Evolutionary conservation across 768 basidiomycete genomes (phyloP), one percentile per base, ranked within the genome.

Genomic region (Ramaria rubella): DNA sequence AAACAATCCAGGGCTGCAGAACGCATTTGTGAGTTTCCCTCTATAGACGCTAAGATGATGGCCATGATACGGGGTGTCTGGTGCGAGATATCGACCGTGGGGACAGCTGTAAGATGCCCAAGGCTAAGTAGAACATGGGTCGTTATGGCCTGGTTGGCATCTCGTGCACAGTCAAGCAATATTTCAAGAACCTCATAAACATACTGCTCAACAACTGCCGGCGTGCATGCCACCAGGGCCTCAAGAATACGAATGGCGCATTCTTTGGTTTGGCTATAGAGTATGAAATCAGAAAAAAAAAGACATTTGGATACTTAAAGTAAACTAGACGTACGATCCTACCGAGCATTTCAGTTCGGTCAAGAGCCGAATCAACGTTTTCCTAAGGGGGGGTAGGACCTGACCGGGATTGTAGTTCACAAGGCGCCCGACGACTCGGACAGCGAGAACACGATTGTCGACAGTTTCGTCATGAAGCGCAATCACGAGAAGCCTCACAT

Each of bases 401-500:
- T 76, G 76, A 5, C 77, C 77, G 4, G 77, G 77, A 58, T 79
- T 79, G 61, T 73, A 71, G 7, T 63, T 62, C 4, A 75, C 72
- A 9, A 78, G 65, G 15, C 77, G 68, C 3, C 77, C 77, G 52
- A 79, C 76, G 57, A 77, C 70, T 26, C 65, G 66, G 55, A 79
- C 74, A 0, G 75, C 77, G 14, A 73, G 62, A 55, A 76, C 72
- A 21, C 77, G 71, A 61, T 75, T 75, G 4, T 65, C 66, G 63
- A 75, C 75, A 7, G 72, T 70, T 62, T 77, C 77, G 60, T 79
- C 77, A 65, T 78, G 77, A 45, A 79, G 67, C 0, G 76, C 77
- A 52, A 78, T 71, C 65, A 77, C 76, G 5, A 79, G 68, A 21
- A 72, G 73, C 3, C 76, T 68, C n/a, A 79, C 72, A 61, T 76